Conservation (phyloP, 768 basidiomycete species). For the Pleurotus platypus region DNA sequence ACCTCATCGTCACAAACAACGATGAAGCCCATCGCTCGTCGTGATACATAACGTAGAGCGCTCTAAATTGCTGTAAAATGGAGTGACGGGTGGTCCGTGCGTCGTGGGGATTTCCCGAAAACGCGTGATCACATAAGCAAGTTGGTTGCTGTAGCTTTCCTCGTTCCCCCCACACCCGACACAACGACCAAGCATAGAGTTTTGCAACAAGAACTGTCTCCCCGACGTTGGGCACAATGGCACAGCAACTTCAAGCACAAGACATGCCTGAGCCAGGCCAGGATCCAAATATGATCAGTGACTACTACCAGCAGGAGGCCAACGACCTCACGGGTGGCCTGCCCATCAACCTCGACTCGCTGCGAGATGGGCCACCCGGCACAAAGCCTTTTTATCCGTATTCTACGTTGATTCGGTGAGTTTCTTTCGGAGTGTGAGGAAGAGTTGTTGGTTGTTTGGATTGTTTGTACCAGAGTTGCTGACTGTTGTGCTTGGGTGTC, state of each 20-base stretch:
- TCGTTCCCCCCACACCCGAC: conserved; percentile 28
- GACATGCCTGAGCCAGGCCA: conserved; percentile 54
- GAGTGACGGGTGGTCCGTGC: conserved; percentile 15
- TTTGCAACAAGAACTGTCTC: conserved; percentile 19
- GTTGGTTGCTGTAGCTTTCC: neutral
- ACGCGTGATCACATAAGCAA: conserved; percentile 11
- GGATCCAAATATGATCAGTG: conserved; percentile 26
- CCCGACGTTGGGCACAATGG: conserved; percentile 29
- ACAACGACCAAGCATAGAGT: conserved; percentile 15
- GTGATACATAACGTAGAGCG: neutral
- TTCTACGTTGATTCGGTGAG: conserved; percentile 85
- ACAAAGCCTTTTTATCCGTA: conserved; percentile 91
- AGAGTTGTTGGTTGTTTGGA: conserved; percentile 10
- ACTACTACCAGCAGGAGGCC: conserved; percentile 67
- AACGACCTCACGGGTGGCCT: conserved; percentile 80
- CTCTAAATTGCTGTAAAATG: conserved; percentile 7
- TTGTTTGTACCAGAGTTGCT: conserved; percentile 10
- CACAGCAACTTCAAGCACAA: conserved; percentile 49
- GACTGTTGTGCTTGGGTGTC: conserved; percentile 11
- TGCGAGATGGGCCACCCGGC: conserved; percentile 83
- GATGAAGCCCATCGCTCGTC: conserved; percentile 6
- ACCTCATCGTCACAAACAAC: conserved; percentile 26
- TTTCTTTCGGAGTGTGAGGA: conserved; percentile 17
- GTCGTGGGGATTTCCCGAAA: conserved; percentile 14
- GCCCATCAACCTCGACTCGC: conserved; percentile 83